Conservation (phyloP, 768 basidiomycete species). For the Lanmaoa pseudosensibilis region DNA sequence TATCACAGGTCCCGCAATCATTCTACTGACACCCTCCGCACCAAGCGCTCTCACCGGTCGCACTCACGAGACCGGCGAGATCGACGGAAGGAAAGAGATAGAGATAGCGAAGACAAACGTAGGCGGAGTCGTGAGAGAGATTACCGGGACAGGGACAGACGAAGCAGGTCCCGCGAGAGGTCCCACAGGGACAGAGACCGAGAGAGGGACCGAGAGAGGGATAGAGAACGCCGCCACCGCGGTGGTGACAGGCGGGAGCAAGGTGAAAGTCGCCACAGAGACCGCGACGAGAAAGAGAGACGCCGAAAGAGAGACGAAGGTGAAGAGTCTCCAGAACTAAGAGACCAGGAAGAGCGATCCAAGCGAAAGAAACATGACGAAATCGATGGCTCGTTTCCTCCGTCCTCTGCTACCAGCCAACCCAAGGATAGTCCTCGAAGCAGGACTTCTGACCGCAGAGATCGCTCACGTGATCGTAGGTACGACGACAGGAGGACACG, state of each 20-base stretch:
- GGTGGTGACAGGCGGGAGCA: slow-evolving; percentile 47
- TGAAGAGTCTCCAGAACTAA: slow-evolving; percentile 45
- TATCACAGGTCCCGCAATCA: slow-evolving; percentile 61
- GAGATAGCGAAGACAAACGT: slow-evolving; percentile 56
- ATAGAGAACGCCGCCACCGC: slow-evolving; percentile 46
- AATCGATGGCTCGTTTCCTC: slow-evolving; percentile 43
- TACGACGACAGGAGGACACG: slow-evolving; percentile 48
- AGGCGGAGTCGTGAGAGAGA: slow-evolving; percentile 62
- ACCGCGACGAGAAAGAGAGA: slow-evolving; percentile 50
- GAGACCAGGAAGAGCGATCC: slow-evolving; percentile 52
- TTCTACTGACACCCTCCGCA: slow-evolving; percentile 75
- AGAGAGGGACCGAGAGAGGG: slow-evolving; percentile 30
- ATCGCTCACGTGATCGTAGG: slow-evolving; percentile 56
- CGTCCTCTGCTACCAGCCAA: slow-evolving; percentile 35
- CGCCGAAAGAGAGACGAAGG: slow-evolving; percentile 72
- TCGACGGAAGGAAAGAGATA: slow-evolving; percentile 49
- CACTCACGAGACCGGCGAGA: slow-evolving; percentile 55
- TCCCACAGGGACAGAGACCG: slow-evolving; percentile 40
- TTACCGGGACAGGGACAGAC: slow-evolving; percentile 48
- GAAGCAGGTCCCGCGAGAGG: slow-evolving; percentile 52
- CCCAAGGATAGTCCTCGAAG: slow-evolving; percentile 52
- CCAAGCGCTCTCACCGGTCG: slow-evolving; percentile 71
- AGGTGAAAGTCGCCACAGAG: slow-evolving; percentile 55
- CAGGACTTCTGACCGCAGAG: slow-evolving; percentile 43
- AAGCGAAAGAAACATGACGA: slow-evolving; percentile 70